phyloP scores from a whole-genome alignment of 176 grass and related monocot species.

The Alopecurus myosuroides region DNA sequence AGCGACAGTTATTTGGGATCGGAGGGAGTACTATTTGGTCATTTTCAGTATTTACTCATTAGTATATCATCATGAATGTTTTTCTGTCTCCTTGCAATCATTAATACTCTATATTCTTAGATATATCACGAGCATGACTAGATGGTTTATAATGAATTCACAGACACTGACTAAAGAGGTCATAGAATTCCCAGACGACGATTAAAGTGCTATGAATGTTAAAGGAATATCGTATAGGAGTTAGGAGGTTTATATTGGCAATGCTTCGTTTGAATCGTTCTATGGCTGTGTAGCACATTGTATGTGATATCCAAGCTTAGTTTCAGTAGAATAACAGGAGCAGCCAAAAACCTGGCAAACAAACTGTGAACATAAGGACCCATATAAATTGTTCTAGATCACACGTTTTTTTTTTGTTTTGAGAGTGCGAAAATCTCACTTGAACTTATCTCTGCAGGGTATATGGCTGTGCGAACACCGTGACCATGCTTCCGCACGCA shows the following conservation, averaged over 20 bases:
- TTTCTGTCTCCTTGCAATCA: background rate
- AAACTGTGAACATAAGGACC: background rate
- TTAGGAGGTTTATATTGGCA: background rate
- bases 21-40: slow-evolving; percentile 3
- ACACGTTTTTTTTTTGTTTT: background rate
- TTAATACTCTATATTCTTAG: background rate
- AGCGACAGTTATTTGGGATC: no score
- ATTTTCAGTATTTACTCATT: background rate
- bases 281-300: background rate
- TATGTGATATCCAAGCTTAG: slow-evolving; percentile 3
- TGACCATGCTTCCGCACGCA: slow-evolving; percentile 72
- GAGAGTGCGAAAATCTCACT: background rate
- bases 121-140: background rate
- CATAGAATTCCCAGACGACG: background rate
- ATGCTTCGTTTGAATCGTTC: background rate
- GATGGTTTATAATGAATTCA: background rate
- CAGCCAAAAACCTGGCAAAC: background rate
- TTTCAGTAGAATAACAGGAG: background rate
- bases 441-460: slow-evolving; percentile 38
- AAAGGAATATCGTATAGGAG: background rate
- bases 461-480: slow-evolving; percentile 93
- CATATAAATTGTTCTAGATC: background rate
- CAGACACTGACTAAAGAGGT: background rate
- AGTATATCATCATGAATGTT: background rate
- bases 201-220: background rate